phyloP scores from a whole-genome alignment of 495 filamentous ascomycete species.

The Pyronema omphalodes region DNA sequence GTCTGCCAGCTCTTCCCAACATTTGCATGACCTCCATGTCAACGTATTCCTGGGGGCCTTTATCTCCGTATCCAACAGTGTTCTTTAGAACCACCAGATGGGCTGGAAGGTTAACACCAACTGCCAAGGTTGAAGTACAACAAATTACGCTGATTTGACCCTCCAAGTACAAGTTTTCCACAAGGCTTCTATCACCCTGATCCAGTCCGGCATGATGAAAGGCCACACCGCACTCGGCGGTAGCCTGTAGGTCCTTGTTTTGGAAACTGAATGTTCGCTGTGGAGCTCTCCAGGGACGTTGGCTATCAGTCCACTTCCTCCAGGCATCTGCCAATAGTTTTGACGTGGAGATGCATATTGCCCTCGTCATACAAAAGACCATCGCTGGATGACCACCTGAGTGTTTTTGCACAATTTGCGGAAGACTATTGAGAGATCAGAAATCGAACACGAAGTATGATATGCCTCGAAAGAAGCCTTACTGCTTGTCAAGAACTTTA shows the following conservation, averaged over 20 bases:
- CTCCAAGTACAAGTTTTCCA: slow-evolving; percentile 57
- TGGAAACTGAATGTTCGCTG: slow-evolving; percentile 35
- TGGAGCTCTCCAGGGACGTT: slow-evolving; percentile 52
- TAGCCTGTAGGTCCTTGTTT: slow-evolving; percentile 46
- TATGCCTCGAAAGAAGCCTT: slow-evolving; percentile 8
- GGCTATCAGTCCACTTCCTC: slow-evolving; percentile 34
- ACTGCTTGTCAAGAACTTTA: slow-evolving; percentile 55
- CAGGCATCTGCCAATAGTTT: slow-evolving; percentile 51
- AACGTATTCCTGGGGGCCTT: slow-evolving; percentile 53
- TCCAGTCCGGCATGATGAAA: slow-evolving; percentile 90
- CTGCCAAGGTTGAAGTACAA: slow-evolving; percentile 84
- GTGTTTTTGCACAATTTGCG: slow-evolving; percentile 56
- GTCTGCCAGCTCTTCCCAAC: slow-evolving; percentile 81
- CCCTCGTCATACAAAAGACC: slow-evolving; percentile 78
- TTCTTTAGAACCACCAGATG: slow-evolving; percentile 88
- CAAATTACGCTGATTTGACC: slow-evolving; percentile 77
- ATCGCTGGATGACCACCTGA: slow-evolving; percentile 71
- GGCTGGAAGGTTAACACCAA: slow-evolving; percentile 86
- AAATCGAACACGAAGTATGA: background rate
- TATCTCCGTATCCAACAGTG: slow-evolving; percentile 53
- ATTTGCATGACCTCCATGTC: slow-evolving; percentile 97
- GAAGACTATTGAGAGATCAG: slow-evolving; percentile 32
- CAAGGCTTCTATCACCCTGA: slow-evolving; percentile 42
- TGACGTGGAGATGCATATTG: slow-evolving; percentile 59
- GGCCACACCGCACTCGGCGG: slow-evolving; percentile 54